A percentile compares a stretch with the other conserved stretches of the same genome.
These are phyloP conservation scores for Wickerhamomyces chaumierensis DNA, from an alignment of 805 yeast genomes.

Conservation along the genomic window DNA sequence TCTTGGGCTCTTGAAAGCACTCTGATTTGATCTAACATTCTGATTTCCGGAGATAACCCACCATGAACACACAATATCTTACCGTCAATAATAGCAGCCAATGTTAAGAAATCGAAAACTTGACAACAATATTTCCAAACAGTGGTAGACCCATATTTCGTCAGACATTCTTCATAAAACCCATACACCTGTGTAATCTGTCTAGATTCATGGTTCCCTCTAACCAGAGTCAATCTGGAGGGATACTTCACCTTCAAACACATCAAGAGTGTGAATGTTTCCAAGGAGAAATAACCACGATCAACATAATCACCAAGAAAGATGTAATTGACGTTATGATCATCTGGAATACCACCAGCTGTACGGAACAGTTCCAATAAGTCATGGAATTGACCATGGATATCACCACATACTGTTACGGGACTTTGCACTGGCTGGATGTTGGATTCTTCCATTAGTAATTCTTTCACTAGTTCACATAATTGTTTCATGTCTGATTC, in stretches of 20 bases:
- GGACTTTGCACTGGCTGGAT: slow-evolving; percentile 91
- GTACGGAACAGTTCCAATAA: slow-evolving; percentile 80
- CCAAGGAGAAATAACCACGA: slow-evolving; percentile 92
- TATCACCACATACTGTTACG: slow-evolving; percentile 94
- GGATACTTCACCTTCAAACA: slow-evolving; percentile 86
- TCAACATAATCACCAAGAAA: slow-evolving; percentile 96
- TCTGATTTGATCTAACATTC: slow-evolving; percentile 94
- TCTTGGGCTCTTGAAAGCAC: slow-evolving; percentile 94
- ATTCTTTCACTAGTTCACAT: slow-evolving; percentile 90
- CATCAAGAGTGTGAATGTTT: slow-evolving; percentile 89
- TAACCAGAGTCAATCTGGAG: slow-evolving; percentile 71
- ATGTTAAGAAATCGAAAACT: slow-evolving; percentile 85
- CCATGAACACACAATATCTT: slow-evolving; percentile 94
- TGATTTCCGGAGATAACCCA: slow-evolving; percentile 91
- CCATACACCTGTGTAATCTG: slow-evolving; percentile 99
- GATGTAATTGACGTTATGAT: slow-evolving; percentile 47
- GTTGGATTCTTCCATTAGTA: slow-evolving; percentile 91
- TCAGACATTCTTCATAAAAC: slow-evolving; percentile 89
- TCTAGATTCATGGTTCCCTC: slow-evolving; percentile 97
- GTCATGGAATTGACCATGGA: slow-evolving; percentile 97
- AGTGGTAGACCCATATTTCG: slow-evolving; percentile 87
- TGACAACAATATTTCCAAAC: slow-evolving; percentile 97
- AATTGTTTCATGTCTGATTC: slow-evolving; percentile 94
- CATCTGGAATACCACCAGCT: slow-evolving; percentile 82
- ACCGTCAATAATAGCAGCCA: slow-evolving; percentile 95